phyloP scores from a whole-genome alignment of 345 rosid genomes.

The Sisymbrium altissimum region DNA sequence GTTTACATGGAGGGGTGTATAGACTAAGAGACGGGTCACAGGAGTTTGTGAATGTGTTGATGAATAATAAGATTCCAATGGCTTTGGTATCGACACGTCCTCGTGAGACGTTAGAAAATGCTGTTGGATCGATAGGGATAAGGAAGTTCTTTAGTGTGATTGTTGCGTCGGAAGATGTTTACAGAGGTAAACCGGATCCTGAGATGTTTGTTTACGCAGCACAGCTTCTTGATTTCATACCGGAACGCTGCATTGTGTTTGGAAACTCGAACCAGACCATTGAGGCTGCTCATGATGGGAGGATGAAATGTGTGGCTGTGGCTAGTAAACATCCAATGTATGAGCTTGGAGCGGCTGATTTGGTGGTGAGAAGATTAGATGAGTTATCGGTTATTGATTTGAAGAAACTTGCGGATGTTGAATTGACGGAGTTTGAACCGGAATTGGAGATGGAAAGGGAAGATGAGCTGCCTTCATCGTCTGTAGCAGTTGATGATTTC shows the following conservation, averaged over 20 bases:
- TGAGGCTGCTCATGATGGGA: slow-evolving; percentile 92
- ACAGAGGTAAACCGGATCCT: slow-evolving; percentile 92
- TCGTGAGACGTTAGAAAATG: slow-evolving; percentile 61
- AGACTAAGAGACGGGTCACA: slow-evolving; percentile 68
- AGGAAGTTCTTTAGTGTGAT: slow-evolving; percentile 63
- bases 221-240: slow-evolving; percentile 79
- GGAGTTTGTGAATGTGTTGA: slow-evolving; percentile 83
- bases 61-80: slow-evolving; percentile 88
- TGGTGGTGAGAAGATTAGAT: slow-evolving; percentile 72
- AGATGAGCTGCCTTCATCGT: slow-evolving; percentile 47
- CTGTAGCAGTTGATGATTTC: slow-evolving; percentile 56
- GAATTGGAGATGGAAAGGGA: slow-evolving; percentile 75
- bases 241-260: slow-evolving; percentile 94
- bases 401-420: slow-evolving; percentile 84
- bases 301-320: slow-evolving; percentile 96
- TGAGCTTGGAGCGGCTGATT: slow-evolving; percentile 91
- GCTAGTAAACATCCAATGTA: slow-evolving; percentile 91
- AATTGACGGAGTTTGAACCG: slow-evolving; percentile 60
- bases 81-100: slow-evolving; percentile 94
- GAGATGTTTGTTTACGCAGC: slow-evolving; percentile 91
- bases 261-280: slow-evolving; percentile 89
- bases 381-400: slow-evolving; percentile 90
- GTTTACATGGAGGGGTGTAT: slow-evolving; percentile 78
- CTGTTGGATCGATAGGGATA: slow-evolving; percentile 63
- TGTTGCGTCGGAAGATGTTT: slow-evolving; percentile 87